These are phyloP conservation scores for Agapanthus africanus DNA, from an alignment of 106 monocot species.

Conservation along the genomic window DNA sequence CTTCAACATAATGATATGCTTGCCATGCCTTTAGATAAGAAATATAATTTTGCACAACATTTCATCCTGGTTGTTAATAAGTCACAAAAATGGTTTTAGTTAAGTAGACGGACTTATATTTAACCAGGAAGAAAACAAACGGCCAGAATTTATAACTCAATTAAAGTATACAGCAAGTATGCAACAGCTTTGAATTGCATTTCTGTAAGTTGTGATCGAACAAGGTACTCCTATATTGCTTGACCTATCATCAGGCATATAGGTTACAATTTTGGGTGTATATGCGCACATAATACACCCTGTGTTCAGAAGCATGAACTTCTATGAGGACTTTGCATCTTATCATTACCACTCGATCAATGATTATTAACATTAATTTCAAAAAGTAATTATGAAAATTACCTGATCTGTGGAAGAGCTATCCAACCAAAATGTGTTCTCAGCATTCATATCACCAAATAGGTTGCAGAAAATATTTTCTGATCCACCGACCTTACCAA, in stretches of 20 bases:
- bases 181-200: neutral
- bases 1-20: too few relatives aligned
- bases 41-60: neutral
- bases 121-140: neutral
- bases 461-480: slow-evolving; percentile 66
- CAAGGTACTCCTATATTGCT: neutral
- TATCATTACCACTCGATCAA: neutral
- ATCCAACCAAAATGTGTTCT: slow-evolving; percentile 96
- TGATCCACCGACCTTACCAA: slow-evolving; percentile 52
- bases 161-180: neutral
- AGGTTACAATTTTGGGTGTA: neutral
- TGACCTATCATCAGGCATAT: neutral
- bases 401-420: slow-evolving; percentile 92
- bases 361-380: neutral
- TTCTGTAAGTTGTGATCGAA: neutral
- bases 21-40: neutral
- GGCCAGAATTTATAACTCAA: neutral
- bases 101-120: neutral
- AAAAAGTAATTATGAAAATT: slow-evolving; percentile 3
- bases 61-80: neutral
- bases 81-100: neutral
- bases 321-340: neutral
- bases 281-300: neutral
- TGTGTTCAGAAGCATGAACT: neutral
- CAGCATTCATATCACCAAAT: slow-evolving; percentile 57